Evolutionary conservation across 2,329 filamentous ascomycete genomes (phyloP).

Genomic region (Penicillium expansum): DNA sequence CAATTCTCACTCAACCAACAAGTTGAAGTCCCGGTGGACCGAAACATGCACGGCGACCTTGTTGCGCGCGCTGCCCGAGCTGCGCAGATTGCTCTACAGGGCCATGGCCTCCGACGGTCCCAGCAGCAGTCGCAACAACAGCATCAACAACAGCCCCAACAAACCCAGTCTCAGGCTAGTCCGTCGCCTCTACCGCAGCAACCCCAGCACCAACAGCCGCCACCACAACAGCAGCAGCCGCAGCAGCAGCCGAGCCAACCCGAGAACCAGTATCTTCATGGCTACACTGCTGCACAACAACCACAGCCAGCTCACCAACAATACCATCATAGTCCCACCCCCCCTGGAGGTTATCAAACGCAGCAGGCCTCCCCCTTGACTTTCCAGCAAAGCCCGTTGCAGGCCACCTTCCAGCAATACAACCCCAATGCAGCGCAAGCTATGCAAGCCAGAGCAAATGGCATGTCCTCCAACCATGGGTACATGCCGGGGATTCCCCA

Average conservation of each 20-base stretch:
- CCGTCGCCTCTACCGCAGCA: conserved; percentile 26
- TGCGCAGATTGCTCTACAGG: conserved; percentile 49
- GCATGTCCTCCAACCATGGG: conserved; percentile 40
- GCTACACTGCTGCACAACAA: conserved; percentile 36
- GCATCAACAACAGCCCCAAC: conserved; percentile 32
- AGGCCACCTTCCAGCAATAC: conserved; percentile 44
- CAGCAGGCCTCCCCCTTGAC: conserved; percentile 32
- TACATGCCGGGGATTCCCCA: conserved; percentile 48
- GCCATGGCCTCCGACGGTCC: conserved; percentile 39
- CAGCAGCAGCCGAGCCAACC: conserved; percentile 24
- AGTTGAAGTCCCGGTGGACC: conserved; percentile 41
- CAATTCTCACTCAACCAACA: conserved; percentile 42
- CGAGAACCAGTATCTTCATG: conserved; percentile 34
- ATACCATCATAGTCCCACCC: conserved; percentile 38
- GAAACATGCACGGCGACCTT: conserved; percentile 45
- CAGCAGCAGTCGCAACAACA: conserved; percentile 34
- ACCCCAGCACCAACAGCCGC: conserved; percentile 31
- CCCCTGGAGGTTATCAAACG: conserved; percentile 33
- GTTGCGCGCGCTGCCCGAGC: conserved; percentile 49
- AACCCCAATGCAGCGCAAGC: conserved; percentile 33
- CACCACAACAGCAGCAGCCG: conserved; percentile 19
- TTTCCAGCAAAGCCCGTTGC: conserved; percentile 43
- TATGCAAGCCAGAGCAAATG: conserved; percentile 32
- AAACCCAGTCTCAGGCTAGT: conserved; percentile 17
- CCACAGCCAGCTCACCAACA: conserved; percentile 29